These are phyloP conservation scores for Aspergillus jensenii DNA, from an alignment of 2,329 filamentous ascomycete species.

Conservation along the genomic window DNA sequence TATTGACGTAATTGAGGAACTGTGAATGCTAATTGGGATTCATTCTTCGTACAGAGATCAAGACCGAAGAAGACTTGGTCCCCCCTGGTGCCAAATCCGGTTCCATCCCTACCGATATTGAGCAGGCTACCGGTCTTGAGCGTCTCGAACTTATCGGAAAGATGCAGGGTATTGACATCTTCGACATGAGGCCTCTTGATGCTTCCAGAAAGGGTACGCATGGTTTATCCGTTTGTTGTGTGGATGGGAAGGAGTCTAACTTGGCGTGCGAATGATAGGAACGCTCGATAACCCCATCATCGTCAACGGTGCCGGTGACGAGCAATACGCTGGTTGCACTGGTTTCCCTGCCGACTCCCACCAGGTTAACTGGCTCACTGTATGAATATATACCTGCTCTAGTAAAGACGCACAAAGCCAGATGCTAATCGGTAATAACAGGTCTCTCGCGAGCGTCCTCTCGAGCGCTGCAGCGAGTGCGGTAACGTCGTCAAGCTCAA, in stretches of 20 bases:
- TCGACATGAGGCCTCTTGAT: conserved; percentile 97
- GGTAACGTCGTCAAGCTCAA: conserved; percentile 98
- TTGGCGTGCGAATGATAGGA: conserved; percentile 51
- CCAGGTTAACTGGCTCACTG: conserved; percentile 83
- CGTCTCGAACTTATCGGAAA: conserved; percentile 98
- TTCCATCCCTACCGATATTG: conserved; percentile 87
- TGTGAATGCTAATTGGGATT: conserved; percentile 8
- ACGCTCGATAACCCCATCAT: conserved; percentile 87
- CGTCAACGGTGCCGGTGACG: conserved; percentile 87
- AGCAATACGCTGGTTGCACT: conserved; percentile 97
- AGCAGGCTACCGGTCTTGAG: conserved; percentile 96
- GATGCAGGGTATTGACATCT: conserved; percentile 97
- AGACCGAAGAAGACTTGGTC: conserved; percentile 76
- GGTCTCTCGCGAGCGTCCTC: conserved; percentile 83
- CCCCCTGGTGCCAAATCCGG: conserved; percentile 78
- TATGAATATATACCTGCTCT: conserved; percentile 48
- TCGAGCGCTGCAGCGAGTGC: conserved; percentile 96
- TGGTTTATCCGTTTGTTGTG: conserved; percentile 1
- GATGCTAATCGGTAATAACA: conserved; percentile 34
- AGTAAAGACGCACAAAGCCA: conserved; percentile 15
- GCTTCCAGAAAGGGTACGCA: conserved; percentile 76
- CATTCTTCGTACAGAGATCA: conserved; percentile 66
- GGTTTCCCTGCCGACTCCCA: conserved; percentile 92
- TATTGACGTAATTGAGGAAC: neutral
- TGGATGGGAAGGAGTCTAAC: neutral